These are phyloP conservation scores for Boletus subparvulus DNA, from an alignment of 768 basidiomycete species.

Conservation along the genomic window DNA sequence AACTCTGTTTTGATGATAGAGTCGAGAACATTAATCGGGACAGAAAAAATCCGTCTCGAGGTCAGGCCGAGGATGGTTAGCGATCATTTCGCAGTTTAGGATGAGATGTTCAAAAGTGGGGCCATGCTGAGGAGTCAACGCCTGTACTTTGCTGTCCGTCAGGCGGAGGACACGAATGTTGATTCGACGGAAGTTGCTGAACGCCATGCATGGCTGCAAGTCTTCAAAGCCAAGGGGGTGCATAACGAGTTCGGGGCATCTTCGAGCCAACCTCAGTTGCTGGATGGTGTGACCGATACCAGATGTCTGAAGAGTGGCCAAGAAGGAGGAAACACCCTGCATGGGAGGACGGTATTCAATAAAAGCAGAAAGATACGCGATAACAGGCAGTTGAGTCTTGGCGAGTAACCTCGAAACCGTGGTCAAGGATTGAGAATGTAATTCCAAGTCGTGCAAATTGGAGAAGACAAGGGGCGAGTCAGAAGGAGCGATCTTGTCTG, in stretches of 20 bases:
- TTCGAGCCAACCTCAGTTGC: neutral
- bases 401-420: neutral
- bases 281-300: neutral
- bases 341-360: neutral
- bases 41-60: no score
- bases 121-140: no score
- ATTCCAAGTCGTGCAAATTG: neutral
- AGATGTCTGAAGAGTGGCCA: neutral
- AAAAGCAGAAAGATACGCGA: neutral
- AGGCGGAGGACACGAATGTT: no score
- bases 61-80: no score
- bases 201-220: neutral
- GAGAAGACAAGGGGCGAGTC: neutral
- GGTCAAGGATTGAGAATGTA: neutral
- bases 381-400: neutral
- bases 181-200: neutral
- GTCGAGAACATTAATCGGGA: neutral
- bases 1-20: neutral
- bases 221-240: no score
- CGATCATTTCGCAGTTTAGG: no score
- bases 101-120: no score
- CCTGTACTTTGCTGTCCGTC: no score
- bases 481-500: neutral
- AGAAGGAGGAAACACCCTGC: neutral
- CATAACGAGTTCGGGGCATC: no score